A percentile compares a stretch with the other conserved stretches of the same genome.
These are phyloP conservation scores for Podaxis mareebaensis DNA, from an alignment of 768 basidiomycete species.

Conservation along the genomic window DNA sequence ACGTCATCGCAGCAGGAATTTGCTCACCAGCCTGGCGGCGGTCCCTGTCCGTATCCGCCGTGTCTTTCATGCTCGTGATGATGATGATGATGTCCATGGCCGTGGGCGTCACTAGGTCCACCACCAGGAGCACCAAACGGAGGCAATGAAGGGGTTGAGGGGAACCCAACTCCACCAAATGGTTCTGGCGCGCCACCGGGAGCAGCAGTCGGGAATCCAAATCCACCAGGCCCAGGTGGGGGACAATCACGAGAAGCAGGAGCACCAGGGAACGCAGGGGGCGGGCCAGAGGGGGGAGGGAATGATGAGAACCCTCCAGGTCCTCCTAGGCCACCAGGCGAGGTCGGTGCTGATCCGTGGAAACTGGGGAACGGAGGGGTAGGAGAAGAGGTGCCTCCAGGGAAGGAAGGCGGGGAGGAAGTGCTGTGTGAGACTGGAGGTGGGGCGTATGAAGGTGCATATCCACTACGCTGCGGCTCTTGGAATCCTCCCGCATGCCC, in stretches of 20 bases:
- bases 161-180: conserved; percentile 32
- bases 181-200: conserved; percentile 21
- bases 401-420: conserved; percentile 22
- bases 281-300: background rate
- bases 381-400: conserved; percentile 10
- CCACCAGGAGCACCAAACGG: conserved; percentile 40
- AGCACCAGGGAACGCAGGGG: conserved; percentile 21
- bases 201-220: conserved; percentile 4
- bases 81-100: conserved; percentile 13
- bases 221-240: conserved; percentile 31
- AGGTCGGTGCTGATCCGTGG: background rate
- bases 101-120: conserved; percentile 24
- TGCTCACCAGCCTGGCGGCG: background rate
- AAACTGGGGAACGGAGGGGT: conserved; percentile 14
- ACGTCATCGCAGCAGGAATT: background rate
- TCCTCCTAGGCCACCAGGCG: background rate
- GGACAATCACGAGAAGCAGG: conserved; percentile 8
- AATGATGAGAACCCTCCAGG: background rate
- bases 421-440: conserved; percentile 24
- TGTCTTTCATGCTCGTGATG: conserved; percentile 16
- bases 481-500: conserved; percentile 18
- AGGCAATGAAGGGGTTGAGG: conserved; percentile 31
- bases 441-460: conserved; percentile 34
- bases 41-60: conserved; percentile 14
- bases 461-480: conserved; percentile 27